Conservation (phyloP, 352 stramenopile genomes). For the Globisporangium cylindrosporum region DNA sequence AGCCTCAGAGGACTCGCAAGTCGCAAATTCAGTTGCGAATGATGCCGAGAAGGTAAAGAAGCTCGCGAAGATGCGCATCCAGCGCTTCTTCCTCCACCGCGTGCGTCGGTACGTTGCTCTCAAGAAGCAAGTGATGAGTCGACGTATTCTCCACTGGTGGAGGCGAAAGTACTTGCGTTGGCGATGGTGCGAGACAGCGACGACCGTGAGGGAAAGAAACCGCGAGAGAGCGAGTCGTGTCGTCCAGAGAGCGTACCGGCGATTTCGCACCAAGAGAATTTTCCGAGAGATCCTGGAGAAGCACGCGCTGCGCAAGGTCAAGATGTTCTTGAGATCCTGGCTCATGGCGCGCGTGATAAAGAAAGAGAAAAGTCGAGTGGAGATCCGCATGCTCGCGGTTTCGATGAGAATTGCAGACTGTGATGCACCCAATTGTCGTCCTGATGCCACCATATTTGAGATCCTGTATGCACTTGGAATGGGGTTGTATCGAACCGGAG, state of each 20-base stretch:
- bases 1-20: conserved; percentile 32
- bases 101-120: conserved; percentile 42
- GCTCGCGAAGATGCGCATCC: conserved; percentile 34
- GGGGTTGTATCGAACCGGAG: conserved; percentile 31
- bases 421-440: not conserved
- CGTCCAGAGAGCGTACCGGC: conserved; percentile 48
- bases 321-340: conserved; percentile 40
- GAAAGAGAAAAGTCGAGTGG: conserved; percentile 38
- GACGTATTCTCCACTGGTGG: conserved; percentile 48
- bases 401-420: not conserved
- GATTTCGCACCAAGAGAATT: conserved; percentile 22
- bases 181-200: conserved; percentile 30
- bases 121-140: conserved; percentile 49
- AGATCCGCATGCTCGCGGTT: conserved; percentile 24
- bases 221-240: conserved; percentile 26
- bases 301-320: conserved; percentile 30
- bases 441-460: conserved; percentile 25
- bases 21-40: conserved; percentile 2
- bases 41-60: not conserved
- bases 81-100: conserved; percentile 46
- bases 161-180: conserved; percentile 19
- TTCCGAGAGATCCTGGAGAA: conserved; percentile 37
- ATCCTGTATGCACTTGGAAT: conserved; percentile 44
- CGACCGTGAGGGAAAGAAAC: conserved; percentile 5
- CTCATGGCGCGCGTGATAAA: conserved; percentile 35